Evolutionary conservation across 2,329 filamentous ascomycete species (phyloP), one percentile per base, ranked within the genome.

Genomic region (Paramyrothecium sp.): DNA sequence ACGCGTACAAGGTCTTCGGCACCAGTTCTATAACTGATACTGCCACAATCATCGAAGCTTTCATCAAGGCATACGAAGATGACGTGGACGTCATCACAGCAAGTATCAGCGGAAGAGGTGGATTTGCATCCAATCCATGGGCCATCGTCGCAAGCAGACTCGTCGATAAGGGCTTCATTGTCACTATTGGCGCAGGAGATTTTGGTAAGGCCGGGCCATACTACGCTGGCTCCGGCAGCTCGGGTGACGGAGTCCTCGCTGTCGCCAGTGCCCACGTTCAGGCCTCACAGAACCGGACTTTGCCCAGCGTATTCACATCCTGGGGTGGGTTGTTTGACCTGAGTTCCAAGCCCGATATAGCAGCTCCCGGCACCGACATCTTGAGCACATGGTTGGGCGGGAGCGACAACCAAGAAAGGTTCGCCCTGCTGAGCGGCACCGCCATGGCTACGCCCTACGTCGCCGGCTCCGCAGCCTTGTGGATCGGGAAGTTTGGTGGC

Each of bases 391-490:
- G 71, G 54, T 72, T 73, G 1, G 61, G 71, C 21, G 21, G 44
- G 13, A 47, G 23, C 41, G 23, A 54, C 20, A 63, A 60, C 7
- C 44, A 41, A 8, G n/a, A n/a, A n/a, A n/a, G n/a, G n/a, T 81
- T 78, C 58, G 71, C 69, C 16, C 67, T 79, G 5, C 67, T 76
- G 47, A 75, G 71, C 48, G 80, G 80, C 47, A 82, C 79, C 0
- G 79, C 76, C 1, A 81, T 82, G 79, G 75, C 78, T 5, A 74
- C 73, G 26, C 78, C 78, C 1, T 78, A 78, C 53, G 67, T 78
- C 8, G 76, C 78, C 26, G 78, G 75, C 38, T 65, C 74, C 20
- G 72, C 71, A 13, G 73, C 71, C 11, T 66, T 76, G 17, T 75
- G 70, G 54, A 67, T 74, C 52, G 63, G 67, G 10, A 63, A 69